phyloP scores from a whole-genome alignment of 306 rosid species.

The Citrullus amarus region DNA sequence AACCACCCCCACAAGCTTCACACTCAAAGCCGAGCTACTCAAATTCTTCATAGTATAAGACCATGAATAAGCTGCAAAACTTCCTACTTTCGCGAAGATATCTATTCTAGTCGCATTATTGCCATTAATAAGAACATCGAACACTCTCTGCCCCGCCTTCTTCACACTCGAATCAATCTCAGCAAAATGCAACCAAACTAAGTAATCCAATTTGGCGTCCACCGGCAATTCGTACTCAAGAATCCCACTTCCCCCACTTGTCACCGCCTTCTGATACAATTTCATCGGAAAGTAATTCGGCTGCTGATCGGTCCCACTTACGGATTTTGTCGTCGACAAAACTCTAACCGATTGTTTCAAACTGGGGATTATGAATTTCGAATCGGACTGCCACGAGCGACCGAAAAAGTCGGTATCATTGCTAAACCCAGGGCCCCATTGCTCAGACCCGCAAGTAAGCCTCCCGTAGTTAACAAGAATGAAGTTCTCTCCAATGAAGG shows the following conservation, averaged over 20 bases:
- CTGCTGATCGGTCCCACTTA: constrained; percentile 38
- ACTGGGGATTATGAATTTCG: constrained; percentile 5
- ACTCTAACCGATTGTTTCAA: background rate
- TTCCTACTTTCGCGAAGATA: constrained; percentile 54
- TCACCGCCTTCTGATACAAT: constrained; percentile 55
- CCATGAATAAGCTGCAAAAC: constrained; percentile 66
- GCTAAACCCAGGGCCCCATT: constrained; percentile 86
- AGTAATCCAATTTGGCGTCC: constrained; percentile 84
- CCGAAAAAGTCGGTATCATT: constrained; percentile 60
- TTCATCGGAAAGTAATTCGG: constrained; percentile 73
- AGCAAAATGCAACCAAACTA: constrained; percentile 83
- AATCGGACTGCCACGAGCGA: constrained; percentile 80
- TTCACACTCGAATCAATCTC: constrained; percentile 58
- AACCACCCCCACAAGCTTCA: constrained; percentile 48
- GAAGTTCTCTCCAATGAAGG: constrained; percentile 9
- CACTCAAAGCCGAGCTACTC: constrained; percentile 41
- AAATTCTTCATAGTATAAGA: constrained; percentile 52
- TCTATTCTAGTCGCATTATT: constrained; percentile 54
- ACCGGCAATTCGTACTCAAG: constrained; percentile 56
- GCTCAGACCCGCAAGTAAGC: constrained; percentile 56
- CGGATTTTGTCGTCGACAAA: constrained; percentile 25
- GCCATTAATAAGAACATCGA: constrained; percentile 51
- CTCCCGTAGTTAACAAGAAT: constrained; percentile 77
- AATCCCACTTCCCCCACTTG: constrained; percentile 19
- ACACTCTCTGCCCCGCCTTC: constrained; percentile 59